Evolutionary conservation across 2,329 filamentous ascomycete species (phyloP).

Genomic region (Alternaria sp.): DNA sequence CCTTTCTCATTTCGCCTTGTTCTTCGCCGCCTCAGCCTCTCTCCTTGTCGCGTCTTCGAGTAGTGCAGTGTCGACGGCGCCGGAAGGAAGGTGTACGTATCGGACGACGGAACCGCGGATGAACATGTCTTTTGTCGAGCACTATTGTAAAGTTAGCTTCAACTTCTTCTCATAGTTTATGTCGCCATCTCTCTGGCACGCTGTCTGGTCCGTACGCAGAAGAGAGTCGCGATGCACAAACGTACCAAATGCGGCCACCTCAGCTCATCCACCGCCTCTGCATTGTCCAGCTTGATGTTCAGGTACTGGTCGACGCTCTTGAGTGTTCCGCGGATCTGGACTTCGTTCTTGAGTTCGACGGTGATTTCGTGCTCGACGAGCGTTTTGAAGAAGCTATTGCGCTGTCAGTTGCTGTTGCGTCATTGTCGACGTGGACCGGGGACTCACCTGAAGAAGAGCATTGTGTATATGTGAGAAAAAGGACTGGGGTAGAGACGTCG

Average conservation of each 20-base stretch:
- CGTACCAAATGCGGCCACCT: constrained; percentile 89
- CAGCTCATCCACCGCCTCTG: constrained; percentile 88
- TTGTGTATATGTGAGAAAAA: constrained; percentile 20
- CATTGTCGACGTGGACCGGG: neutral
- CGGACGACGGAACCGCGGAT: constrained; percentile 91
- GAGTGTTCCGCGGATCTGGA: constrained; percentile 91
- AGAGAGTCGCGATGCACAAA: neutral
- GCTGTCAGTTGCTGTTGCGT: neutral
- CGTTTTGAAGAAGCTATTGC: constrained; percentile 87
- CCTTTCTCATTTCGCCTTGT: constrained; percentile 43
- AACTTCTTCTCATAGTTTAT: neutral
- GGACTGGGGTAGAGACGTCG: neutral
- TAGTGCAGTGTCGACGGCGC: constrained; percentile 82
- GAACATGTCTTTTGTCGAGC: constrained; percentile 92
- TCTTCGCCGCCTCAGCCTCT: constrained; percentile 45
- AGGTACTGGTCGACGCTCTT: constrained; percentile 99
- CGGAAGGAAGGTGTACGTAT: constrained; percentile 86
- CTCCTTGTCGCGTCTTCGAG: constrained; percentile 79
- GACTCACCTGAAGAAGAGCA: constrained; percentile 61
- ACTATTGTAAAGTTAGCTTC: constrained; percentile 49
- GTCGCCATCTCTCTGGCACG: neutral
- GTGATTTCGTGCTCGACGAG: constrained; percentile 97
- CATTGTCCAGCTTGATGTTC: constrained; percentile 98
- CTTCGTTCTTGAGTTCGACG: constrained; percentile 99
- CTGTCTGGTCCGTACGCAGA: neutral